A percentile compares a stretch with the other conserved stretches of the same genome.
phyloP scores from a whole-genome alignment of 495 filamentous ascomycete genomes.

The Jackrogersella multiformis region DNA sequence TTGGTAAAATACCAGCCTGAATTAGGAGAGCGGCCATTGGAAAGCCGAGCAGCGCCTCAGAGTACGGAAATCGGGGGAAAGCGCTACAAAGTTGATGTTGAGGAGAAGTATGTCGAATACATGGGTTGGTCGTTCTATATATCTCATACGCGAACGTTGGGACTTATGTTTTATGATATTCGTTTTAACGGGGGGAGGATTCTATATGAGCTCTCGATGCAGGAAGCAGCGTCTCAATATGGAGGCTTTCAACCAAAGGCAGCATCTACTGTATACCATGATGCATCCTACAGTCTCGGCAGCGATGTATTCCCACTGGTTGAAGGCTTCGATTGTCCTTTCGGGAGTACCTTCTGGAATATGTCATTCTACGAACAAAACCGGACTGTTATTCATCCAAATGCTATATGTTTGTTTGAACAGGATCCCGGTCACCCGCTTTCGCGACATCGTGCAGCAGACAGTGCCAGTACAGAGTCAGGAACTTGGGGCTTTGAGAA shows the following conservation, averaged over 20 bases:
- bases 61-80: conserved; percentile 51
- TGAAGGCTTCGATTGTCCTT: conserved; percentile 64
- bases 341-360: conserved; percentile 59
- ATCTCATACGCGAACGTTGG: conserved; percentile 55
- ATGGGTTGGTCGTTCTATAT: conserved; percentile 66
- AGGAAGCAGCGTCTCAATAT: conserved; percentile 66
- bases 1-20: conserved; percentile 47
- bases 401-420: conserved; percentile 64
- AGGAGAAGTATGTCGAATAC: conserved; percentile 63
- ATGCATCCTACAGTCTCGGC: conserved; percentile 59
- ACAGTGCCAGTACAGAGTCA: conserved; percentile 47
- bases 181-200: conserved; percentile 64
- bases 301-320: conserved; percentile 55
- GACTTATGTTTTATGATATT: conserved; percentile 61
- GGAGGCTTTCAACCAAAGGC: conserved; percentile 60
- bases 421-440: conserved; percentile 57
- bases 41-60: conserved; percentile 52
- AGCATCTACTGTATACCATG: conserved; percentile 55
- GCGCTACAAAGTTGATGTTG: conserved; percentile 54
- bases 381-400: conserved; percentile 47
- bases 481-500: conserved; percentile 54
- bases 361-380: conserved; percentile 48
- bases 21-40: conserved; percentile 50
- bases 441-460: conserved; percentile 54
- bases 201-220: conserved; percentile 64